Evolutionary conservation across 2,329 filamentous ascomycete genomes (phyloP).

Genomic region (Whalleya microplaca): DNA sequence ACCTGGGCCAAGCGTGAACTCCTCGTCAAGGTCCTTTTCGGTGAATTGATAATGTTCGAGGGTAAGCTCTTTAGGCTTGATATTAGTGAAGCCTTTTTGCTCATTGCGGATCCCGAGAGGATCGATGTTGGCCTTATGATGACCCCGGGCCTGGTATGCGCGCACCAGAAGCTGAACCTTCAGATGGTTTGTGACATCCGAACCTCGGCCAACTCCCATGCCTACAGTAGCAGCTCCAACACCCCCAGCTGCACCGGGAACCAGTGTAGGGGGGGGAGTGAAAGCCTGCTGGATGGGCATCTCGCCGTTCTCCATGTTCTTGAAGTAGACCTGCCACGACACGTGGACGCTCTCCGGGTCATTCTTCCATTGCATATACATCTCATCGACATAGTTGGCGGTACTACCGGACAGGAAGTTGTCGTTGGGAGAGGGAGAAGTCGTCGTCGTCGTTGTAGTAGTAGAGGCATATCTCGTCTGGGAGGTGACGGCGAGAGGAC

Average conservation of each 20-base stretch:
- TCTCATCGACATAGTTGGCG: slow-evolving; percentile 99
- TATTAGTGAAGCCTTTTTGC: slow-evolving; percentile 80
- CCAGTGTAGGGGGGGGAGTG: slow-evolving; percentile 89
- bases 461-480: slow-evolving; percentile 61
- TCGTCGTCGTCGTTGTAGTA: slow-evolving; percentile 45
- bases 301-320: slow-evolving; percentile 97
- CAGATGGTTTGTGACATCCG: slow-evolving; percentile 91
- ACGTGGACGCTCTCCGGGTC: slow-evolving; percentile 93
- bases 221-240: slow-evolving; percentile 74
- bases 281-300: slow-evolving; percentile 99
- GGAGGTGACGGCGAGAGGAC: slow-evolving; percentile 53
- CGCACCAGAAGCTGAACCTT: slow-evolving; percentile 97
- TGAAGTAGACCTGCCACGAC: slow-evolving; percentile 99
- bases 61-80: slow-evolving; percentile 88
- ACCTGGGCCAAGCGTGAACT: slow-evolving; percentile 90
- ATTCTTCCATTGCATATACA: slow-evolving; percentile 97
- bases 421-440: slow-evolving; percentile 79
- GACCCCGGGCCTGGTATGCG: slow-evolving; percentile 95
- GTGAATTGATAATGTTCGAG: slow-evolving; percentile 95
- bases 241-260: slow-evolving; percentile 79
- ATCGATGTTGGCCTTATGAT: slow-evolving; percentile 98
- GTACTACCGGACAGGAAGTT: slow-evolving; percentile 96
- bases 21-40: slow-evolving; percentile 89
- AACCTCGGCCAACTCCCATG: slow-evolving; percentile 67
- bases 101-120: slow-evolving; percentile 91